These are phyloP conservation scores for Fusarium citri DNA, from an alignment of 2,329 filamentous ascomycete genomes.

Conservation along the genomic window DNA sequence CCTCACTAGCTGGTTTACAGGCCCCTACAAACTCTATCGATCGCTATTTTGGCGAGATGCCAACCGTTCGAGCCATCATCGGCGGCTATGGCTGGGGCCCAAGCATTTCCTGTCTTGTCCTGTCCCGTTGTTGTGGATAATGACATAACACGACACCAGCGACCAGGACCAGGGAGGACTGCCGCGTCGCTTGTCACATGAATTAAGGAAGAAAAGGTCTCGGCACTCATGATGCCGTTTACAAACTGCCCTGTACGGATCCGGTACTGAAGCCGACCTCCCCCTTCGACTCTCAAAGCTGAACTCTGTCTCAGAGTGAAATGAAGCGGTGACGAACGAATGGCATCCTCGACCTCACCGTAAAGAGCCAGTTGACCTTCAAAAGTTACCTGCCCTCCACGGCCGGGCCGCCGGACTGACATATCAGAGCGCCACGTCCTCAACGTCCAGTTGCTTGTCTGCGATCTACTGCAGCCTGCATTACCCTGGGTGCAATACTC, in stretches of 20 bases:
- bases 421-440: conserved; percentile 32
- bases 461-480: conserved; percentile 25
- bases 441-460: conserved; percentile 26
- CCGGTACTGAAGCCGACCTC: not conserved
- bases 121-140: conserved; percentile 11
- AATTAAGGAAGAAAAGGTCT: conserved; percentile 1
- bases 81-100: not conserved
- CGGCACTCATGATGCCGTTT: conserved; percentile 14
- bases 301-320: conserved; percentile 9
- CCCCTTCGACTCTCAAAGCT: conserved; percentile 3
- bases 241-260: not conserved
- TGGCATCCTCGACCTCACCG: not conserved
- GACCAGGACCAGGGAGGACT: not conserved
- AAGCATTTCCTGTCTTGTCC: conserved; percentile 4
- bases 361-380: not conserved
- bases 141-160: conserved; percentile 4
- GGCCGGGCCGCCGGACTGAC: conserved; percentile 11
- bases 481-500: conserved; percentile 13
- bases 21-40: conserved; percentile 18
- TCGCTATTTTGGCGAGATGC: conserved; percentile 9
- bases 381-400: conserved; percentile 23
- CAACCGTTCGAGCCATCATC: conserved; percentile 4
- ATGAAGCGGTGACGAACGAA: conserved; percentile 9
- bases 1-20: not conserved
- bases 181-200: conserved; percentile 2